Evolutionary conservation across 495 filamentous ascomycete genomes (phyloP), one percentile per base, ranked within the genome.

Genomic region (Hypoxylon cercidicola): DNA sequence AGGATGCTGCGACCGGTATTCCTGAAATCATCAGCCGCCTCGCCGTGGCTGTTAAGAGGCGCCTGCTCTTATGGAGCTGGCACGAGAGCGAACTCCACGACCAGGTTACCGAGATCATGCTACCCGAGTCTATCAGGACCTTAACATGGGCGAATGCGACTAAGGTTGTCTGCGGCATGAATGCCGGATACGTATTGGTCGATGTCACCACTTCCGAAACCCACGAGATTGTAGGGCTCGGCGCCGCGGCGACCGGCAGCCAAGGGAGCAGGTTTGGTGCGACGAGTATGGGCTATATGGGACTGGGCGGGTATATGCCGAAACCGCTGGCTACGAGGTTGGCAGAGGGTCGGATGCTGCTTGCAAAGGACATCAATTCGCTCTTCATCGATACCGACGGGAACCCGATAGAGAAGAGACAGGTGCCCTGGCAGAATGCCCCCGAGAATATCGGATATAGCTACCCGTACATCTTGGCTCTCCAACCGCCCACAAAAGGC

Each of bases 321-420:
- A 93, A 93, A 67, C 96, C 95, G 6, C 79, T 99, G 62, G 91
- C 91, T 16, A 90, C 93, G 4, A 88, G 87, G 55, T 79, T 99
- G 7, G 84, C 84, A 4, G 91, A 94, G 54, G 93, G 91, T 0
- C 86, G 97, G 69, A 84, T 97, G 65, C 75, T 99, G 68, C 80
- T 99, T 12, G 91, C 95, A 9, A 97, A 97, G 74, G 95, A 99
- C 68, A 92, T 97, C 69, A 97, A 97, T 70, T 96, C 93, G 0
- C 80, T 96, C 40, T 99, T 98, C 67, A 90, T 97, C 58, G 88
- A 96, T 56, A 83, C 85, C 20, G 83, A 93, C 7, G 96, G 93
- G 1, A 93, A 91, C 57, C 83, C 93, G 0, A 72, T 96, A 2
- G 90, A 94, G 16, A 90, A 92, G 70, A 84, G 91, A 40, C 94